Evolutionary conservation across 495 filamentous ascomycete species (phyloP).

Genomic region (Tuber calosporum): DNA sequence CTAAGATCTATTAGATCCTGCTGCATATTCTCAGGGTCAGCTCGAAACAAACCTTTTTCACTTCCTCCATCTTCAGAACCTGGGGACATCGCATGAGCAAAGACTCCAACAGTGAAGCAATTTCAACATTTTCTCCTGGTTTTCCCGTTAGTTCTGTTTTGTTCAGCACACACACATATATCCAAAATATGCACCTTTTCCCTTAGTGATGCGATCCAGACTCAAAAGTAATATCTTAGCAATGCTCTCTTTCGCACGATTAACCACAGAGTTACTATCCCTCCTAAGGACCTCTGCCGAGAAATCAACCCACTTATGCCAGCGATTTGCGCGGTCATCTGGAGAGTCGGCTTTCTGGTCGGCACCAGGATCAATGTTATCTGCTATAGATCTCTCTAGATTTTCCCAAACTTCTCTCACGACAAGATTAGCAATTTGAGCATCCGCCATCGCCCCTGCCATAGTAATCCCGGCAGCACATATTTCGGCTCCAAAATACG

Average conservation of each 20-base stretch:
- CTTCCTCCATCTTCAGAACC: slow-evolving; percentile 9
- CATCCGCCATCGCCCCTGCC: slow-evolving; percentile 18
- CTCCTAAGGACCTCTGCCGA: slow-evolving; percentile 15
- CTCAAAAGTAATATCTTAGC: slow-evolving; percentile 12
- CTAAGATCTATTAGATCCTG: not conserved
- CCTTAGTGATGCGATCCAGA: slow-evolving; percentile 10
- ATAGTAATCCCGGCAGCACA: slow-evolving; percentile 28
- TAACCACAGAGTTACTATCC: slow-evolving; percentile 21
- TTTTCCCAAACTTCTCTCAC: slow-evolving; percentile 20
- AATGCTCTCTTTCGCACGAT: slow-evolving; percentile 8
- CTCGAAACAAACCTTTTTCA: slow-evolving; percentile 9
- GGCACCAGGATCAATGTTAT: not conserved
- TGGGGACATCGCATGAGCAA: not conserved
- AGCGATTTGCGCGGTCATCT: not conserved
- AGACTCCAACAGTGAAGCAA: slow-evolving; percentile 17
- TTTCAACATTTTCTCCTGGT: slow-evolving; percentile 9
- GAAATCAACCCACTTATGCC: slow-evolving; percentile 27
- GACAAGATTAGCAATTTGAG: slow-evolving; percentile 13
- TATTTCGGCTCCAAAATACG: slow-evolving; percentile 14
- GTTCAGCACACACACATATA: not conserved
- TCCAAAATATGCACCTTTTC: slow-evolving; percentile 11
- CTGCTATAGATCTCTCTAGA: slow-evolving; percentile 4
- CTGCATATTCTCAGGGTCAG: not conserved
- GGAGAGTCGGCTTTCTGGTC: not conserved
- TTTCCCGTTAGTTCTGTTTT: slow-evolving; percentile 1